Conservation (phyloP, 441 rosid species). For the Corymbia citriodora region DNA sequence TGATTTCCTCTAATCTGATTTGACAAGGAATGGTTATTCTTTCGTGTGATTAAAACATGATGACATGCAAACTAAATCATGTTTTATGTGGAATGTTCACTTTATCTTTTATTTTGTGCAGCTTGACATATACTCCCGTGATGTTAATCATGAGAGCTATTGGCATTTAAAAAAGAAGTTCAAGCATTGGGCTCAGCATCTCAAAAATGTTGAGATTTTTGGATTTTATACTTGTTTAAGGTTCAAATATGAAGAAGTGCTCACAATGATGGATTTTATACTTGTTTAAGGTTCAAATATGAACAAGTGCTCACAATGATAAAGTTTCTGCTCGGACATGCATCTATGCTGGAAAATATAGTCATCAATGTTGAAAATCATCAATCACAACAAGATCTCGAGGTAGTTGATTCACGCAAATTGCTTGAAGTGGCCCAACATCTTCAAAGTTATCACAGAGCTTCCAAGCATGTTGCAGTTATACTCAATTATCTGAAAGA, state of each 20-base stretch:
- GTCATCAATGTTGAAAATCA: not conserved
- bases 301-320: not conserved
- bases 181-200: not conserved
- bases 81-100: not conserved
- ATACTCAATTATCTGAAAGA: not conserved
- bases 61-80: not conserved
- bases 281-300: not conserved
- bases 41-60: not conserved
- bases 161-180: not conserved
- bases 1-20: not conserved
- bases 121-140: rapidly evolving
- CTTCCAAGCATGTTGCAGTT: not conserved
- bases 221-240: not conserved
- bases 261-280: too few relatives aligned
- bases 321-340: not conserved
- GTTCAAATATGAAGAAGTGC: too few relatives aligned
- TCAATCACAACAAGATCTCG: too few relatives aligned
- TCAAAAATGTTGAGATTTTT: not conserved
- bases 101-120: not conserved
- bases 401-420: not conserved
- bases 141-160: not conserved
- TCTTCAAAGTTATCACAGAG: not conserved
- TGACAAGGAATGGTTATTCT: not conserved
- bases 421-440: not conserved
- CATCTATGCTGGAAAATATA: not conserved